phyloP scores from a whole-genome alignment of 1,284 basidiomycete genomes.

The Austroboletus novae-zelandiae region DNA sequence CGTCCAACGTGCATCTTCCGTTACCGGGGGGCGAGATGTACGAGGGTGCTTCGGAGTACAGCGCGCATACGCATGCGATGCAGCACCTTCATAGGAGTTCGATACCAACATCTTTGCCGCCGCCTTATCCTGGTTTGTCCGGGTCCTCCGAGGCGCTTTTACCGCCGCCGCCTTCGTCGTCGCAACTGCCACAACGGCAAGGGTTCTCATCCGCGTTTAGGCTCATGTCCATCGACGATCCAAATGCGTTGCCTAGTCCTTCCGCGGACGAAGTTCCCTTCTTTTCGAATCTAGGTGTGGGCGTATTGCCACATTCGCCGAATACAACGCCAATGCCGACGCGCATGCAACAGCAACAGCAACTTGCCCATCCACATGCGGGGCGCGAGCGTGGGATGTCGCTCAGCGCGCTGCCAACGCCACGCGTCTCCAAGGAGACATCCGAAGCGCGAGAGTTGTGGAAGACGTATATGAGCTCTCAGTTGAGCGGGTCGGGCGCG shows the following conservation, averaged over 20 bases:
- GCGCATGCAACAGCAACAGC: slow-evolving; percentile 16
- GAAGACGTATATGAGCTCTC: slow-evolving; percentile 72
- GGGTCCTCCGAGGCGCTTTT: not conserved
- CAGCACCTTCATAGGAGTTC: slow-evolving; percentile 22
- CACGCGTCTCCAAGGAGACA: slow-evolving; percentile 32
- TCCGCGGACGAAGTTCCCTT: slow-evolving; percentile 56
- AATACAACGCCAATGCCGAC: slow-evolving; percentile 49
- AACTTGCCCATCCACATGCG: slow-evolving; percentile 7
- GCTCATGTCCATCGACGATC: slow-evolving; percentile 69
- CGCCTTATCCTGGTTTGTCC: slow-evolving; percentile 3
- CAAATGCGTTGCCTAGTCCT: slow-evolving; percentile 59
- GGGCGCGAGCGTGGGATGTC: slow-evolving; percentile 28
- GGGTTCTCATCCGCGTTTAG: slow-evolving; percentile 68
- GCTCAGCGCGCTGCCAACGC: slow-evolving; percentile 20
- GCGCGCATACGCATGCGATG: slow-evolving; percentile 4
- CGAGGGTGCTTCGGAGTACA: slow-evolving; percentile 19
- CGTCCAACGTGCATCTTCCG: slow-evolving; percentile 43
- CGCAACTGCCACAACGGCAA: slow-evolving; percentile 5
- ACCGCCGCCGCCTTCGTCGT: slow-evolving; percentile 1
- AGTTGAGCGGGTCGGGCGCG: slow-evolving; percentile 41
- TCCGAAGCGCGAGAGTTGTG: slow-evolving; percentile 63
- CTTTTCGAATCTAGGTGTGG: slow-evolving; percentile 44
- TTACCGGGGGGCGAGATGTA: slow-evolving; percentile 27
- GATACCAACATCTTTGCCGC: slow-evolving; percentile 16
- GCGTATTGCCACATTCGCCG: slow-evolving; percentile 35